Conservation (phyloP, 352 stramenopile species). For the Lagenidium giganteum region DNA sequence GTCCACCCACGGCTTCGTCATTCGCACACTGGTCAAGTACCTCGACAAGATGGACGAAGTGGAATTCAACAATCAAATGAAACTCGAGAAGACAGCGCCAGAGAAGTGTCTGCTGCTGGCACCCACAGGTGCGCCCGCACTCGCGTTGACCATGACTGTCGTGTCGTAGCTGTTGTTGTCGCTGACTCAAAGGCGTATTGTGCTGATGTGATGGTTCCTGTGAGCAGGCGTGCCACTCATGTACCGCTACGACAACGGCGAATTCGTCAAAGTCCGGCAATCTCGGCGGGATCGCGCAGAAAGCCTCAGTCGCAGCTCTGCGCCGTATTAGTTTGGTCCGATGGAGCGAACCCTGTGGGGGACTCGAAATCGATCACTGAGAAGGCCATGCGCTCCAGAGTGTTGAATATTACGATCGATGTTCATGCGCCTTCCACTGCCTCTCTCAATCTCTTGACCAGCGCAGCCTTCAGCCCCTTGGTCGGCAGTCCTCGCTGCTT, state of each 20-base stretch:
- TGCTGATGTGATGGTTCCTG: not conserved
- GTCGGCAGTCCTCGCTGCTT: constrained; percentile 73
- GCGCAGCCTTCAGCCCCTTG: constrained; percentile 79
- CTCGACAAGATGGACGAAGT: constrained; percentile 72
- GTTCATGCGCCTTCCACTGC: constrained; percentile 23
- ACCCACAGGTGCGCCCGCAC: constrained; percentile 43
- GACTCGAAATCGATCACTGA: too few relatives aligned
- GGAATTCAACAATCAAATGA: constrained; percentile 79
- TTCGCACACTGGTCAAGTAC: constrained; percentile 82
- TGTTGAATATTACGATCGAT: not conserved
- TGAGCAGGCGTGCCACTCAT: constrained; percentile 68
- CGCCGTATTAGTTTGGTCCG: constrained; percentile 47
- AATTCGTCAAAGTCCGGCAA: constrained; percentile 65
- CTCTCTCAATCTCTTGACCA: constrained; percentile 77
- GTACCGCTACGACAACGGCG: constrained; percentile 76
- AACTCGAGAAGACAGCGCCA: constrained; percentile 73
- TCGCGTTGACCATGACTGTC: not conserved
- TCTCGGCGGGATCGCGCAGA: constrained; percentile 66
- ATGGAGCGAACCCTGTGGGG: too few relatives aligned
- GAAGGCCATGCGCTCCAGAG: too few relatives aligned
- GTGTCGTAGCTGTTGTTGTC: constrained; percentile 1
- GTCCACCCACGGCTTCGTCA: constrained; percentile 80
- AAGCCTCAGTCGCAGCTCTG: constrained; percentile 64
- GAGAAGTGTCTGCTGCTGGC: constrained; percentile 70
- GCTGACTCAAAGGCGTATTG: too few relatives aligned